Evolutionary conservation across 306 rosid species (phyloP), one percentile per base, ranked within the genome.

Genomic region (Dalbergia cochinchinensis): DNA sequence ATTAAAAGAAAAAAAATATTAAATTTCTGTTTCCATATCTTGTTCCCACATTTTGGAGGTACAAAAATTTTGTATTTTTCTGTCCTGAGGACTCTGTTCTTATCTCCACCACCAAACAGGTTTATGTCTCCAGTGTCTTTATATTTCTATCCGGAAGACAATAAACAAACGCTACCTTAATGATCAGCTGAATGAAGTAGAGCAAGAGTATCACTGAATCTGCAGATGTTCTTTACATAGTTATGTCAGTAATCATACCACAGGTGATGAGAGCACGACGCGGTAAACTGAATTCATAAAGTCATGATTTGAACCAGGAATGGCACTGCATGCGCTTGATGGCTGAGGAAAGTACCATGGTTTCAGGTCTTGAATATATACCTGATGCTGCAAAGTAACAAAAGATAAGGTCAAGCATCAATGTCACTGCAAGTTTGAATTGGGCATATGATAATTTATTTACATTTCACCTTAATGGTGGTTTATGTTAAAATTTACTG

Each of bases 271-370:
- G 81, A 95, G 92, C 86, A 95, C 99, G 65, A 82, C 90, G 1
- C 94, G 98, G 72, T 88, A 95, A 44, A 84, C 84, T 5, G 86
- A 71, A 71, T 67, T 90, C 91, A 73, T 72, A 88, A 91, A 92
- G 88, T 92, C 99, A 69, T 91, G 97, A 86, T 95, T 95, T 68
- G 97, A 95, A 83, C 97, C 97, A 73, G 98, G 92, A 89, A 76
- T 65, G 12, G 78, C 87, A 78, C 87, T 89, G 82, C 96, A 91
- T 71, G 85, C 80, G 69, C 79, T 89, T 76, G 93, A 79, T 65
- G 94, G 98, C 71, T 92, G 80, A 82, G 99, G 98, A 83, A 95
- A 95, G 88, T 88, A 92, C 99, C 99, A 95, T 0, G 97, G 91
- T 73, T 84, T 80, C 73, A 91, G 89, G 77, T 88, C 87, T 71